phyloP scores from a whole-genome alignment of 2,329 filamentous ascomycete genomes.

The Aciculosporium take region DNA sequence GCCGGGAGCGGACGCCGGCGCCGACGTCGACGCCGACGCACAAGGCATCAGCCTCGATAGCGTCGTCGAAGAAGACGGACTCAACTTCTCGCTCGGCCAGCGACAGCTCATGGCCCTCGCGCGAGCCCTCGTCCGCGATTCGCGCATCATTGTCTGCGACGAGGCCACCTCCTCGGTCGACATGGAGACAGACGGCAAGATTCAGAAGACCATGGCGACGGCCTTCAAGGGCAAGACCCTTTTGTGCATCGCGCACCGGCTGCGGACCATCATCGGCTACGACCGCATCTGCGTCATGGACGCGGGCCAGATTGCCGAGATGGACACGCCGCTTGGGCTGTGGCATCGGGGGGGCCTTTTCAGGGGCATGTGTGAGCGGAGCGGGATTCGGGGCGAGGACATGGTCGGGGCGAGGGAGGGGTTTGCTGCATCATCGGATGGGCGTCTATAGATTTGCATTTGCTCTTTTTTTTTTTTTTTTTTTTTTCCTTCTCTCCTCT shows the following conservation, averaged over 20 bases:
- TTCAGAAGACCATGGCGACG: constrained; percentile 73
- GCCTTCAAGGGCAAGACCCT: constrained; percentile 80
- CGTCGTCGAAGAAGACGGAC: constrained; percentile 78
- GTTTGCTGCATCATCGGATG: constrained; percentile 12
- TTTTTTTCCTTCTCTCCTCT: no score
- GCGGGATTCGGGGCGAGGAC: constrained; percentile 53
- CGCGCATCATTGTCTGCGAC: constrained; percentile 90
- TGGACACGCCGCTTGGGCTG: constrained; percentile 61
- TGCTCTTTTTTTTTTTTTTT: background rate
- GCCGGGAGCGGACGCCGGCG: constrained; percentile 33
- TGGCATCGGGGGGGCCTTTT: constrained; percentile 71
- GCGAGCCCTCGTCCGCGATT: constrained; percentile 72
- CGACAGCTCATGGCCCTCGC: constrained; percentile 91
- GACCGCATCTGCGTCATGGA: constrained; percentile 98
- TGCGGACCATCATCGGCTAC: constrained; percentile 86
- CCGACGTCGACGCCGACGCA: constrained; percentile 57
- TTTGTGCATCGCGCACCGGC: constrained; percentile 80
- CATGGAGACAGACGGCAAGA: constrained; percentile 93
- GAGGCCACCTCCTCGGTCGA: constrained; percentile 89
- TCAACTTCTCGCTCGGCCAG: constrained; percentile 92
- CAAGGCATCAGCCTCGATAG: constrained; percentile 68
- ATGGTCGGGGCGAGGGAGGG: constrained; percentile 30
- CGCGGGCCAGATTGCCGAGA: constrained; percentile 69
- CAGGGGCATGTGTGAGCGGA: constrained; percentile 75
- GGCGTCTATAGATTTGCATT: background rate